phyloP scores from a whole-genome alignment of 495 filamentous ascomycete species.

The Aspergillus cristatus region DNA sequence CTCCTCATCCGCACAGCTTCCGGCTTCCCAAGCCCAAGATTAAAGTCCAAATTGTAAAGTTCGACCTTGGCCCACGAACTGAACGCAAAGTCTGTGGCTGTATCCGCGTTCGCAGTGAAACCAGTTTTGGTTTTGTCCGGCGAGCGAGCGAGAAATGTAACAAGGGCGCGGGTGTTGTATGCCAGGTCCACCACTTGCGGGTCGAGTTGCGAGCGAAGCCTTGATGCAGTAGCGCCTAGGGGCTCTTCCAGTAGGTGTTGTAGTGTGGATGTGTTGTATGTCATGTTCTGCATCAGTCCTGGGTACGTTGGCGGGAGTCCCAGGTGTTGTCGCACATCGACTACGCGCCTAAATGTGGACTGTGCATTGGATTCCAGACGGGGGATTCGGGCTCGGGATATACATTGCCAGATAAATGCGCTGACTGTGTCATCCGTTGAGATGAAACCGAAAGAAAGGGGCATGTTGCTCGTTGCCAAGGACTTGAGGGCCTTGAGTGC shows the following conservation, averaged over 20 bases:
- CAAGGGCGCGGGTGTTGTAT: constrained; percentile 31
- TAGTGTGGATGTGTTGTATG: constrained; percentile 22
- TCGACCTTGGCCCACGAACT: constrained; percentile 45
- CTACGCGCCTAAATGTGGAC: constrained; percentile 37
- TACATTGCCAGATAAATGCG: neutral
- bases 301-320: constrained; percentile 33
- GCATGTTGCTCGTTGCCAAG: neutral
- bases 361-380: constrained; percentile 5
- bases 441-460: neutral
- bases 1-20: constrained; percentile 40
- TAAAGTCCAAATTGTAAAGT: constrained; percentile 39
- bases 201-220: constrained; percentile 36
- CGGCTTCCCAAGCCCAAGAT: constrained; percentile 37
- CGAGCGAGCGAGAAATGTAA: constrained; percentile 26
- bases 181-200: constrained; percentile 23
- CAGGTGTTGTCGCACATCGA: constrained; percentile 39
- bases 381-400: neutral
- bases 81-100: constrained; percentile 36
- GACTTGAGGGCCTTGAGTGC: neutral
- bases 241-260: constrained; percentile 21
- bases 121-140: constrained; percentile 21
- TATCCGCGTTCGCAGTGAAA: constrained; percentile 19
- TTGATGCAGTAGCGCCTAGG: constrained; percentile 29
- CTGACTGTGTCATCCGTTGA: neutral
- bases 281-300: constrained; percentile 36